These are phyloP conservation scores for Gilbertella persicaria DNA, from an alignment of 371 early-diverging fungal species.

Conservation along the genomic window DNA sequence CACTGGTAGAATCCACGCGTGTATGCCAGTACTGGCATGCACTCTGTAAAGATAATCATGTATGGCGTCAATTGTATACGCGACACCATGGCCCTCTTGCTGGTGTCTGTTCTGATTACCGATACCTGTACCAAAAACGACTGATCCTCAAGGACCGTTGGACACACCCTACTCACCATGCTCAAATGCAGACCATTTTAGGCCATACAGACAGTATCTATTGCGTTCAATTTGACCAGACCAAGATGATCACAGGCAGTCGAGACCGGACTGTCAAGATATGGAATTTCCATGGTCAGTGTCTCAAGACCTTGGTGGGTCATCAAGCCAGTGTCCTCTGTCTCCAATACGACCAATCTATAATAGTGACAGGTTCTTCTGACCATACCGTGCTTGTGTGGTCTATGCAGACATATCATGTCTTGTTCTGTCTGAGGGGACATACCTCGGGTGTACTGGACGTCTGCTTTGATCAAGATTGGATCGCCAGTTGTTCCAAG, in stretches of 20 bases:
- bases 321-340: slow-evolving; percentile 91
- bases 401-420: slow-evolving; percentile 60
- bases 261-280: slow-evolving; percentile 85
- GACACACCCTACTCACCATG: slow-evolving; percentile 2
- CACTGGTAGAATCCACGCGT: not conserved
- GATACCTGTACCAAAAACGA: too few species aligned
- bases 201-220: slow-evolving; percentile 93
- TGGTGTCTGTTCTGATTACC: too few species aligned
- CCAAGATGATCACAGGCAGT: slow-evolving; percentile 85
- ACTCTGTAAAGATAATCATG: slow-evolving; percentile 17
- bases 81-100: slow-evolving; percentile 10
- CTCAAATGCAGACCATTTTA: slow-evolving; percentile 25
- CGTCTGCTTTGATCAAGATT: slow-evolving; percentile 68
- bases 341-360: slow-evolving; percentile 78
- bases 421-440: slow-evolving; percentile 54
- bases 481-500: slow-evolving; percentile 89
- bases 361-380: slow-evolving; percentile 90
- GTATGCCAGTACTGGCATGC: slow-evolving; percentile 13
- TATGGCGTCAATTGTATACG: slow-evolving; percentile 16
- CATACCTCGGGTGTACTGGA: slow-evolving; percentile 83
- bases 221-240: slow-evolving; percentile 83
- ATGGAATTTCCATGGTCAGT: slow-evolving; percentile 50
- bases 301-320: slow-evolving; percentile 72
- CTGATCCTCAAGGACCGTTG: slow-evolving; percentile 12
- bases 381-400: slow-evolving; percentile 89